A percentile compares a stretch with the other conserved stretches of the same genome.
Evolutionary conservation across 2,329 filamentous ascomycete species (phyloP).

Genomic region (Cordyceps fumosorosea): DNA sequence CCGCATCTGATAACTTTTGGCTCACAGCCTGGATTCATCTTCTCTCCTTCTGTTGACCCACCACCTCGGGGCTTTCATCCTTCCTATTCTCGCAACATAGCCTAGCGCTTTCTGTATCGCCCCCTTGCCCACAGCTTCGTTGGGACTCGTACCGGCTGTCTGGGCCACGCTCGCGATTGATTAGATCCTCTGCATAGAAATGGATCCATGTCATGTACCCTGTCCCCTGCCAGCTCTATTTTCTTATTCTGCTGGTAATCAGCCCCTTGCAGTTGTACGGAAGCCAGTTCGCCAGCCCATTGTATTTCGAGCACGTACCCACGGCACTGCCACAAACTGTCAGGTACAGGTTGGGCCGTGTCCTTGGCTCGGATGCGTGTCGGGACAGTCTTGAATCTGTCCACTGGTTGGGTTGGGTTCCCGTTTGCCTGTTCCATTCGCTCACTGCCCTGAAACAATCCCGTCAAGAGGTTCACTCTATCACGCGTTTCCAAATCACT

Average conservation of each 20-base stretch:
- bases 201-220: not conserved
- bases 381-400: not conserved
- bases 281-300: not conserved
- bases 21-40: not conserved
- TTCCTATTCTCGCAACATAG: not conserved
- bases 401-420: not conserved
- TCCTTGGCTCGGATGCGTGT: no score
- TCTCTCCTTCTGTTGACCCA: not conserved
- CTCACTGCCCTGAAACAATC: not conserved
- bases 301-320: not conserved
- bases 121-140: not conserved
- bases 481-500: not conserved
- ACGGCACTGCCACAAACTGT: not conserved
- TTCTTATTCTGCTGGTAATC: not conserved
- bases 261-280: no score
- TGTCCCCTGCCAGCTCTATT: not conserved
- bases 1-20: not conserved
- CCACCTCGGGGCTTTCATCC: not conserved
- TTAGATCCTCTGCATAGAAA: slow-evolving; percentile 6
- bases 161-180: slow-evolving; percentile 6
- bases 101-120: not conserved
- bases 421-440: not conserved
- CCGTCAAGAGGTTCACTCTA: not conserved
- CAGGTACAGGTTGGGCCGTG: not conserved
- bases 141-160: not conserved